Conservation (phyloP, 345 rosid genomes). For the Murraya paniculata region DNA sequence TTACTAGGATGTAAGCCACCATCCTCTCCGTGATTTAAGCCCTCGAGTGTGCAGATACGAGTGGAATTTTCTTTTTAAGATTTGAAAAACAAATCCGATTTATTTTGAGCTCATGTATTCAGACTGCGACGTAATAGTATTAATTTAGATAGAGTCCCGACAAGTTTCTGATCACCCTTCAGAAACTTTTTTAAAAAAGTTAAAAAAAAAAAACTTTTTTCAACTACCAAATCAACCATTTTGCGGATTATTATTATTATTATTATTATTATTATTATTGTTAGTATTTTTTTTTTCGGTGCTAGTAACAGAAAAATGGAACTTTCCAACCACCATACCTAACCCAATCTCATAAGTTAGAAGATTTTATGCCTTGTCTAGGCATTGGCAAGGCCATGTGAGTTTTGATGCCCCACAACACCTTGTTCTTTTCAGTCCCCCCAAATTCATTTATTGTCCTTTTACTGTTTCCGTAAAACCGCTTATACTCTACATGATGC, state of each 20-base stretch:
- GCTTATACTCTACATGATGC: not conserved
- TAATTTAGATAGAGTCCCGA: no score
- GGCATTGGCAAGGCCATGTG: conserved; percentile 30
- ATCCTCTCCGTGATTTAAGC: no score
- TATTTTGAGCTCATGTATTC: no score
- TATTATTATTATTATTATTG: not conserved
- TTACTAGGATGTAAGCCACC: no score
- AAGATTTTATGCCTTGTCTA: conserved; percentile 20
- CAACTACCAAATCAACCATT: not conserved
- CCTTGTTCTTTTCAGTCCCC: not conserved
- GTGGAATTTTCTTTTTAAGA: no score
- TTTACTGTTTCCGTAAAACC: not conserved
- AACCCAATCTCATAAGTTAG: conserved; percentile 24
- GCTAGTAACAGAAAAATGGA: conserved; percentile 9
- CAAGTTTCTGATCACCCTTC: no score
- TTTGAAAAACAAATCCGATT: no score
- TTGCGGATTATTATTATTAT: not conserved
- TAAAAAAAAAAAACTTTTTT: not conserved
- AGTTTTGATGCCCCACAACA: conserved; percentile 21
- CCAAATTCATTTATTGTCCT: not conserved
- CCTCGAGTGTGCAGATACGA: no score
- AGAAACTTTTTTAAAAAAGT: no score
- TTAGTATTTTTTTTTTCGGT: not conserved
- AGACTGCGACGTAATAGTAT: no score
- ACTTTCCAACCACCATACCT: conserved; percentile 39